These are phyloP conservation scores for Neolentinus lepideus DNA, from an alignment of 1,284 basidiomycete species.

Conservation along the genomic window DNA sequence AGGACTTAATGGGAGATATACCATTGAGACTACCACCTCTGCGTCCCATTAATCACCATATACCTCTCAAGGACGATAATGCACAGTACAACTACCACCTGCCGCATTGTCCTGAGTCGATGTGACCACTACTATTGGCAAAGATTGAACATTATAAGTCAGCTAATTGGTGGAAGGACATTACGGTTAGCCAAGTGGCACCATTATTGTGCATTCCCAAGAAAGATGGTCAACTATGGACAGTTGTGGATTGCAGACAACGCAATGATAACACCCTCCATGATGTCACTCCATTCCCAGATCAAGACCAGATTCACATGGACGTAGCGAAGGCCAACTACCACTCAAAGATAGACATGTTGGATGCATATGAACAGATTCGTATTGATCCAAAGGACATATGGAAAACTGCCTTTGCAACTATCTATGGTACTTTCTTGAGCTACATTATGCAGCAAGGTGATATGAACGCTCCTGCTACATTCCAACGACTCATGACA, in stretches of 20 bases:
- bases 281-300: no score
- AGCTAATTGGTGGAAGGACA: conserved; percentile 24
- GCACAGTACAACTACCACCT: conserved; percentile 17
- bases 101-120: conserved; percentile 18
- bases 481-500: conserved; percentile 24
- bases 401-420: conserved; percentile 18
- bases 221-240: conserved; percentile 15
- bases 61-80: conserved; percentile 20
- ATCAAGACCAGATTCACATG: no score
- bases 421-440: conserved; percentile 16
- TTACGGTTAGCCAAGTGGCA: conserved; percentile 12
- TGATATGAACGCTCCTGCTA: conserved; percentile 24
- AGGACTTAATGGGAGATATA: conserved; percentile 16
- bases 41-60: conserved; percentile 23
- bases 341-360: no score
- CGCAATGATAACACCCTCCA: conserved; percentile 10
- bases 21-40: conserved; percentile 17
- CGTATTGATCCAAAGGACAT: conserved; percentile 12
- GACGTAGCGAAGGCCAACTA: no score
- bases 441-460: conserved; percentile 25
- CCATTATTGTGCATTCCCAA: conserved; percentile 22
- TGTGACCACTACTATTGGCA: conserved; percentile 16
- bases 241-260: conserved; percentile 15
- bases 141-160: conserved; percentile 22
- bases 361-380: conserved; percentile 25